Evolutionary conservation across 1,284 basidiomycete species (phyloP).

Genomic region (Grifola frondosa): DNA sequence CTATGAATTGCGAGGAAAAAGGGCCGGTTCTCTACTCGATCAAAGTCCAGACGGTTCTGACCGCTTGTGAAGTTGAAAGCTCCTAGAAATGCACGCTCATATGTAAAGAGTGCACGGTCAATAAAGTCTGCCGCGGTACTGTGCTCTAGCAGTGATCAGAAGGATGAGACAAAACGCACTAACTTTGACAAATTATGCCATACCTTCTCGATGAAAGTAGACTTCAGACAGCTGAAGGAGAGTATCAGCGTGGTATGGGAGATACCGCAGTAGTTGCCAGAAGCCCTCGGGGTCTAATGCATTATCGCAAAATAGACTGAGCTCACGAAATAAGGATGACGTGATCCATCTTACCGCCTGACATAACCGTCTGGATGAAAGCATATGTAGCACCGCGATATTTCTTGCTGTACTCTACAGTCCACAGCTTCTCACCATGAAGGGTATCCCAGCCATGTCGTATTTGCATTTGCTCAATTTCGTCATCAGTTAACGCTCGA

Average conservation of each 20-base stretch:
- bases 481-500: conserved; percentile 54
- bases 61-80: conserved; percentile 82
- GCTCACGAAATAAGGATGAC: not conserved
- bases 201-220: conserved; percentile 82
- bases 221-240: conserved; percentile 85
- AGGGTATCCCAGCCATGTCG: conserved; percentile 42
- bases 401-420: conserved; percentile 79
- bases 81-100: conserved; percentile 84
- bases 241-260: conserved; percentile 89
- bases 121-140: conserved; percentile 82
- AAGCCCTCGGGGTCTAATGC: conserved; percentile 66
- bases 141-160: conserved; percentile 58
- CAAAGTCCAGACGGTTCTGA: conserved; percentile 81
- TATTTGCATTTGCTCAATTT: conserved; percentile 45
- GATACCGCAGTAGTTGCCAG: conserved; percentile 52
- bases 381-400: conserved; percentile 80
- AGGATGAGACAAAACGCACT: too few species aligned
- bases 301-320: conserved; percentile 3
- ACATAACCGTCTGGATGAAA: conserved; percentile 78
- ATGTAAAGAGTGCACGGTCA: conserved; percentile 85
- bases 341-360: conserved; percentile 59
- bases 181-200: conserved; percentile 12
- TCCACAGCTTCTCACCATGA: conserved; percentile 77
- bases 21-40: conserved; percentile 80
- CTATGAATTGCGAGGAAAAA: conserved; percentile 82